Percentiles rank a stretch among this genome's conserved stretches.
These are phyloP conservation scores for Amphirosellinia nigrospora DNA, from an alignment of 495 filamentous ascomycete genomes.

Conservation along the genomic window DNA sequence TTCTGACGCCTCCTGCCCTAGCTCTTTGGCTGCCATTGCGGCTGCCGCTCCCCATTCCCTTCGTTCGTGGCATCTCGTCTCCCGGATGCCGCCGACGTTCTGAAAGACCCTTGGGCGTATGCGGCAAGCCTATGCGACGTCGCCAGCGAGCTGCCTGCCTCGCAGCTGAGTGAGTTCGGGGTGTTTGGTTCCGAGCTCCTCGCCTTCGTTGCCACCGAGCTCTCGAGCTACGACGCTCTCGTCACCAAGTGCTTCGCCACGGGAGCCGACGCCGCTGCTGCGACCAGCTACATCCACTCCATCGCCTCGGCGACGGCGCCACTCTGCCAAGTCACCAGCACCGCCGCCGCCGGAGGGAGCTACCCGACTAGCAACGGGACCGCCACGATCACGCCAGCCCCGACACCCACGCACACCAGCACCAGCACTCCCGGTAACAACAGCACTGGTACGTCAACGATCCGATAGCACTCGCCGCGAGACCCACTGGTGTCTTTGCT, in stretches of 20 bases:
- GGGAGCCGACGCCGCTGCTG: neutral
- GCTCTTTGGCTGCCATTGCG: neutral
- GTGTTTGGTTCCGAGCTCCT: neutral
- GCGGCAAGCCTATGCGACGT: neutral
- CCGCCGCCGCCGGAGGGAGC: neutral
- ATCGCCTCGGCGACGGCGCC: slow-evolving; percentile 10
- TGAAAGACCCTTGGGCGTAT: slow-evolving; percentile 5
- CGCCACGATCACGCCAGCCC: slow-evolving; percentile 2
- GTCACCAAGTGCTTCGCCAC: slow-evolving; percentile 6
- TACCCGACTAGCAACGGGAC: neutral
- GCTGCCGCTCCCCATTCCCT: slow-evolving; percentile 1
- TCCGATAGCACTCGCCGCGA: neutral
- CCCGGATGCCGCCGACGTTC: neutral
- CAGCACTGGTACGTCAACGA: neutral
- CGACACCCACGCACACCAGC: neutral
- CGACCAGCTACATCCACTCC: slow-evolving; percentile 14
- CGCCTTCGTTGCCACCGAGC: neutral
- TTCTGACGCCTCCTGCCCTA: neutral
- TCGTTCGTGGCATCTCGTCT: neutral
- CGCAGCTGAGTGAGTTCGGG: neutral
- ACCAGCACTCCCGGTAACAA: neutral
- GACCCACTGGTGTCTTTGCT: neutral
- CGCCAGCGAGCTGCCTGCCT: neutral
- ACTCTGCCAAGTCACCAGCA: neutral
- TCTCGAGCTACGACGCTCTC: neutral